Evolutionary conservation across 2,329 filamentous ascomycete genomes (phyloP).

Genomic region (Emmonsia crescens): DNA sequence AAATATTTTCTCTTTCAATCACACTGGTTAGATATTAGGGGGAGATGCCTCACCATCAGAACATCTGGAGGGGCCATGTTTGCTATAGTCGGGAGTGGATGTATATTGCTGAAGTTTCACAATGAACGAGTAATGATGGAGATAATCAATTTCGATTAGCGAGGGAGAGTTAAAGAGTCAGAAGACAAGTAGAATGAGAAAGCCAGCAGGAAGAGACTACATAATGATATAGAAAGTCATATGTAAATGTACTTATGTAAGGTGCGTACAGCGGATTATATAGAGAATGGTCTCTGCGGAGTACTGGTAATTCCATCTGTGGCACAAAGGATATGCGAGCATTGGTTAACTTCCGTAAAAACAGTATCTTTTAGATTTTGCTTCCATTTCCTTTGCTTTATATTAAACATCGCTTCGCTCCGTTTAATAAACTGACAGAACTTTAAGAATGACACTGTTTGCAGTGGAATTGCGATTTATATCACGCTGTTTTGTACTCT

Average conservation of each 20-base stretch:
- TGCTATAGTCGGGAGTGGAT: neutral
- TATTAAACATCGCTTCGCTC: no score
- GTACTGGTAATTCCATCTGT: neutral
- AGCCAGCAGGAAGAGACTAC: neutral
- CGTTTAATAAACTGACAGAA: neutral
- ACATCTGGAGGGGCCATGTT: constrained; percentile 53
- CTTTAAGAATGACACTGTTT: neutral
- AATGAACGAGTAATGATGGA: neutral
- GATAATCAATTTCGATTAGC: neutral
- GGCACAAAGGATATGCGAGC: neutral
- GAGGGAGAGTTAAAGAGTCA: neutral
- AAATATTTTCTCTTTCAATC: constrained; percentile 4
- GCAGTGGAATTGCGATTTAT: neutral
- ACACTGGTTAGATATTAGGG: neutral
- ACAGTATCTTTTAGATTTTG: neutral
- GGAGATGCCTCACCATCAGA: constrained; percentile 47
- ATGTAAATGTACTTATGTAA: neutral
- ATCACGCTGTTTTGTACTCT: neutral
- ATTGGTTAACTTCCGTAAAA: neutral
- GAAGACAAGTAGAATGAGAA: neutral
- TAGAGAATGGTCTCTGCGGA: neutral
- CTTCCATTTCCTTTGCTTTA: neutral
- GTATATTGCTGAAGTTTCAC: neutral
- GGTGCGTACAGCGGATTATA: neutral
- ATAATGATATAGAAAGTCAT: neutral